phyloP scores from a whole-genome alignment of 208 protist genomes.

The Trypanosoma rangeli region DNA sequence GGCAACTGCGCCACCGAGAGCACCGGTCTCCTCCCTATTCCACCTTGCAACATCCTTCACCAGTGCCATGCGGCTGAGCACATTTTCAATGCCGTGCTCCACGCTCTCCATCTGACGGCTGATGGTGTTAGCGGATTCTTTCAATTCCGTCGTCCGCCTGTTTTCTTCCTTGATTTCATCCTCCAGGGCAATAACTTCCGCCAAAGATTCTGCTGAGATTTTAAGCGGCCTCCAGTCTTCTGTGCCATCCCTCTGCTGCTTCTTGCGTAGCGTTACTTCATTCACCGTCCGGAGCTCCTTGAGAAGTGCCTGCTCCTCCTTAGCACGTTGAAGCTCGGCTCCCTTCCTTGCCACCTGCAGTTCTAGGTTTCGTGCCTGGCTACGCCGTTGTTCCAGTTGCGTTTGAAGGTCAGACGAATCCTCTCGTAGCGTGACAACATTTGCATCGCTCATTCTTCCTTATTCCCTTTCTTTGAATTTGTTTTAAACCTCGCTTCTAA shows the following conservation, averaged over 20 bases:
- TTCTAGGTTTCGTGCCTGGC: constrained; percentile 62
- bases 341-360: constrained; percentile 66
- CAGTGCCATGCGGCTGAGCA: constrained; percentile 37
- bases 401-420: constrained; percentile 21
- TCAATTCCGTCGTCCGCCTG: constrained; percentile 52
- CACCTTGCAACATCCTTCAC: constrained; percentile 68
- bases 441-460: constrained; percentile 48
- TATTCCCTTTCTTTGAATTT: constrained; percentile 2
- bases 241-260: constrained; percentile 23
- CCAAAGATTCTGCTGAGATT: constrained; percentile 61
- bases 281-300: constrained; percentile 78
- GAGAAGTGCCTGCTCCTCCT: constrained; percentile 76
- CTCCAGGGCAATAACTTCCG: constrained; percentile 59
- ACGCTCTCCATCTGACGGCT: constrained; percentile 56
- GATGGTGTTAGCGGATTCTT: constrained; percentile 45
- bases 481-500: not conserved
- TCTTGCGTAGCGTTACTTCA: constrained; percentile 75
- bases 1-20: constrained; percentile 20
- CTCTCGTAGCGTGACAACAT: constrained; percentile 48
- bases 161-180: constrained; percentile 75
- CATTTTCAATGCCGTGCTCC: constrained; percentile 55
- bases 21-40: constrained; percentile 33
- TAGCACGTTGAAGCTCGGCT: constrained; percentile 71
- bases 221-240: constrained; percentile 35
- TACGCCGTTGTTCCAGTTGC: constrained; percentile 48